Percentiles rank a stretch among this genome's conserved stretches.
Evolutionary conservation across 1,139 yeast genomes (phyloP).

Genomic region (Candida pseudoviswanathii): DNA sequence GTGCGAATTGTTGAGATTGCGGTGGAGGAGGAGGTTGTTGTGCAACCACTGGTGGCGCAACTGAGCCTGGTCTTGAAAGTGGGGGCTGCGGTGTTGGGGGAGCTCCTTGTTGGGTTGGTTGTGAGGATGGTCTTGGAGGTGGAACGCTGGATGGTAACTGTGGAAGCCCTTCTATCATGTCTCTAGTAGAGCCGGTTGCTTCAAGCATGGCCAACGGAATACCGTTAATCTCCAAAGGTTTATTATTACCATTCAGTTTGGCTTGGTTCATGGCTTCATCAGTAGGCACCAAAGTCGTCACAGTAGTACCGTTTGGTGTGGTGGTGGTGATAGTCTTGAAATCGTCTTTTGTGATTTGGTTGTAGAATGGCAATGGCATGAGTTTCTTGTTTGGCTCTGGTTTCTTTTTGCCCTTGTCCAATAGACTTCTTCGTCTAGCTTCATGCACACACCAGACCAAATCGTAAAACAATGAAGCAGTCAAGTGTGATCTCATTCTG

Average conservation of each 20-base stretch:
- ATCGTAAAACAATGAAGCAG: slow-evolving; percentile 90
- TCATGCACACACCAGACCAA: slow-evolving; percentile 95
- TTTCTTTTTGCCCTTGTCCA: slow-evolving; percentile 43
- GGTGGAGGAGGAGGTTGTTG: background rate
- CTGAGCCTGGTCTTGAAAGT: background rate
- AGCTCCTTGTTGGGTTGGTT: background rate
- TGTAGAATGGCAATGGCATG: slow-evolving; percentile 87
- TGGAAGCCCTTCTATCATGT: slow-evolving; percentile 5
- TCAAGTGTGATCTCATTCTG: slow-evolving; percentile 88
- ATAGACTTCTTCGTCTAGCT: slow-evolving; percentile 74
- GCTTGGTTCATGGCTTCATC: slow-evolving; percentile 68
- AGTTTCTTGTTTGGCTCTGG: slow-evolving; percentile 32
- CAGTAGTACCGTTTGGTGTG: slow-evolving; percentile 90
- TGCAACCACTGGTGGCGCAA: background rate
- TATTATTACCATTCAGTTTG: slow-evolving; percentile 52
- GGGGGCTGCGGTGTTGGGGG: slow-evolving; percentile 2
- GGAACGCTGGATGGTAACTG: slow-evolving; percentile 3
- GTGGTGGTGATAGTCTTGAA: slow-evolving; percentile 84
- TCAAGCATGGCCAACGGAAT: slow-evolving; percentile 79
- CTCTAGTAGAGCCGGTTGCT: slow-evolving; percentile 57
- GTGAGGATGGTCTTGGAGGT: too few species aligned
- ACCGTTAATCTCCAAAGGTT: slow-evolving; percentile 73
- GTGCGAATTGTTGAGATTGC: slow-evolving; percentile 2
- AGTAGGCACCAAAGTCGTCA: slow-evolving; percentile 87
- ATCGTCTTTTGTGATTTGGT: slow-evolving; percentile 89